Base-by-base conservation (phyloP, 108 stramenopile genomes). In the Nitzschia sp. region DNA sequence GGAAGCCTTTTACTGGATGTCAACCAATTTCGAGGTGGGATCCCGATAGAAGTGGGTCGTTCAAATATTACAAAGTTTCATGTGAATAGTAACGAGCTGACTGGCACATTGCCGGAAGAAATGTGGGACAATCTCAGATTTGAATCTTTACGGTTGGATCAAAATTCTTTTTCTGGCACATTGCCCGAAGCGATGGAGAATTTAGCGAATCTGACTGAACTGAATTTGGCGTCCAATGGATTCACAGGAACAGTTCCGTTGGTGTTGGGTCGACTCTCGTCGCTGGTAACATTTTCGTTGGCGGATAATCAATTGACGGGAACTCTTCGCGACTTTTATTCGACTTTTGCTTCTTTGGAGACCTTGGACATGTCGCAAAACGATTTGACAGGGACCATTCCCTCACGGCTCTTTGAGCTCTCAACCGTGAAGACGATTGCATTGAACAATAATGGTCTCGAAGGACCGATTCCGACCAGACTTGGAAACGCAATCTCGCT, bases 161-260 rank as follows among this genome's bases (percentile, higher is more conserved):
- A 72, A 13, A 92, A 92, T 70, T 58, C 63, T 25, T 65, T 92
- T 2, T 26, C 48, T 4, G 87, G 85, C 13, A 77, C 83, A 1
- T 73, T 92, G 9, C 85, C 91, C 0, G 58, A 72, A 17, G 22
- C 3, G 2, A 19, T 71, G 11, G 70, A 60, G 27, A 31, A 52
- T 53, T 45, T 71, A n/a, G 21, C 6, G 4, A 29, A 17, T 19
- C 32, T 71, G 8, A 26, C 31, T 16, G 38, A 36, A 23, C 32
- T 71, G 17, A 13, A 62, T 8, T 57, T 71, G 1, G 23, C 25
- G 1, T 23, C 46, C 30, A 71, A 71, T 27, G 9, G 13, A 17
- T 45, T 71, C 26, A 28, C 16, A 11, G 70, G 70, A 1, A 47
- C 48, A 6, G 21, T 71, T 0, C 60, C 70, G 3, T 11, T 71